Conservation (phyloP, 2,329 filamentous ascomycete species). For the Dactylellina sp. region DNA sequence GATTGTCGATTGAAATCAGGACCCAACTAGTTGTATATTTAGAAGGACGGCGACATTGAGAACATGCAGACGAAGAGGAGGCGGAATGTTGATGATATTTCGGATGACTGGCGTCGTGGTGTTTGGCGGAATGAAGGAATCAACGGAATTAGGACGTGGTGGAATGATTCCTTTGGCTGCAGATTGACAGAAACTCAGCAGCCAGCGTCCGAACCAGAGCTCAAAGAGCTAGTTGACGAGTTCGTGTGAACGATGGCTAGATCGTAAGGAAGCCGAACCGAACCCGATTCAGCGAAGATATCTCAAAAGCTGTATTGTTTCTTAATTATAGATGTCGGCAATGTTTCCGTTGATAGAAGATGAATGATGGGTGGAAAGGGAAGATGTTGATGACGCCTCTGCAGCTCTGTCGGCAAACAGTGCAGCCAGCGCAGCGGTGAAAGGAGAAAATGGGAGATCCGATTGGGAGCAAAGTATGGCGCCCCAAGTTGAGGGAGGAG, state of each 20-base stretch:
- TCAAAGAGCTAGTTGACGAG: not conserved
- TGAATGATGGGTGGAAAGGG: slow-evolving; percentile 22
- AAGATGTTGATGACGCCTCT: slow-evolving; percentile 18
- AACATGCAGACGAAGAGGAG: slow-evolving; percentile 1
- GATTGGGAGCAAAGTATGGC: too few species aligned
- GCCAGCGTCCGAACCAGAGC: not conserved
- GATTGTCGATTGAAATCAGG: slow-evolving; percentile 9
- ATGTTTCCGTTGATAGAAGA: not conserved
- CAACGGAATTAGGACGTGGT: slow-evolving; percentile 16
- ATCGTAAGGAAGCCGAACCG: too few species aligned
- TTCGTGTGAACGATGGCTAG: not conserved
- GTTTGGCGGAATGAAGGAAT: slow-evolving; percentile 20
- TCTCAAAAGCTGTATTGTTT: not conserved
- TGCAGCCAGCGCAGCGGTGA: slow-evolving; percentile 30
- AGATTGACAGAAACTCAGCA: not conserved
- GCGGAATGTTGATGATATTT: slow-evolving; percentile 11
- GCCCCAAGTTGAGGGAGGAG: too few species aligned
- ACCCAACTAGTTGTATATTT: slow-evolving; percentile 1
- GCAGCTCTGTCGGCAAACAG: slow-evolving; percentile 30
- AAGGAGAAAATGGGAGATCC: slow-evolving; percentile 3
- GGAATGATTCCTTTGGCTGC: slow-evolving; percentile 52
- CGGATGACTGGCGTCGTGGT: slow-evolving; percentile 12
- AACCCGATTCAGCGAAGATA: not conserved
- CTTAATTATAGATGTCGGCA: slow-evolving; percentile 1
- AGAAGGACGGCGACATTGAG: slow-evolving; percentile 40